Base-by-base conservation (phyloP, 108 stramenopile species). In the Licmophora abbreviata region DNA sequence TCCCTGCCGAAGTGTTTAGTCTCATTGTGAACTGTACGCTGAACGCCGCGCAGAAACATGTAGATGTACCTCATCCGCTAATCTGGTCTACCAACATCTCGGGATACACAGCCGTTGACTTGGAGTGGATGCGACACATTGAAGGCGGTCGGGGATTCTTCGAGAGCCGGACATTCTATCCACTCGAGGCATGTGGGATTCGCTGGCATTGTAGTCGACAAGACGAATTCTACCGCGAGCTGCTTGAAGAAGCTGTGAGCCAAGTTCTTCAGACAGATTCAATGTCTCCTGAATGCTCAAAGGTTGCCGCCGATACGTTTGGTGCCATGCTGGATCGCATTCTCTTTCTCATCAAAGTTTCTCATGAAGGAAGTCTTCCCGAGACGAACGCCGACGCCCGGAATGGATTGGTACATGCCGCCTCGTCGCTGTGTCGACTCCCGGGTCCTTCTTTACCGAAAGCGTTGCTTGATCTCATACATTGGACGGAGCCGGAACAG, bases 51-150 rank as follows among this genome's bases (percentile, higher is more conserved):
- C 20, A 22, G 29, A 28, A 18, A n/a, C 8, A 11, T 26, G 7
- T 12, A 6, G 26, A 48, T 7, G 25, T 6, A 4, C 47, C 47
- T 27, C 47, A 48, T 27, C 47, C 47, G 24, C 34, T 69, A 26
- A 24, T 64, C 10, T 69, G 68, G 68, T 56, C 64, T 1, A 22
- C 33, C 0, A 75, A 69, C 30, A 1, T 42, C 14, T 36, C 59
- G 1, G 74, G 74, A 51, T 69, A 58, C 24, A 66, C 64, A 21
- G 60, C 74, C n/a, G 28, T 66, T 24, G 74, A 75, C 50, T 42
- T 75, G 21, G 64, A 57, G 38, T 75, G 74, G 74, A 51, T 75
- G 10, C 52, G 59, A 35, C 60, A 66, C 17, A 49, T 66, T 29
- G 74, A 75, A 38, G 59, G 41, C 7, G 60, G 64, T 20, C 23